Conservation (phyloP, 129 eudicot species). For the Saposhnikovia divaricata region DNA sequence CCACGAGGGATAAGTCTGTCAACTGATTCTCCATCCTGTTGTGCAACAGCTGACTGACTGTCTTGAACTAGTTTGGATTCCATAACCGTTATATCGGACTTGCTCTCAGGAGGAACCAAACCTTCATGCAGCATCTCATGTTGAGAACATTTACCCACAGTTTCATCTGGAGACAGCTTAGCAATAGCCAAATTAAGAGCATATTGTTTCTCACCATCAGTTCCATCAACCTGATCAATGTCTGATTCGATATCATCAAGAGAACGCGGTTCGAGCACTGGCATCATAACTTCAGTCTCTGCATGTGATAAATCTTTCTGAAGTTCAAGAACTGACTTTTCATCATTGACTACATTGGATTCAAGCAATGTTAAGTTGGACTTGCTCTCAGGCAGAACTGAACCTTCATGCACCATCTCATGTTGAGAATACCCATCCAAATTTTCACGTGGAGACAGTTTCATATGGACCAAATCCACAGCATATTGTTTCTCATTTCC, state of each 20-base stretch:
- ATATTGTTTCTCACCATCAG: slow-evolving; percentile 5
- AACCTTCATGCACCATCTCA: background rate
- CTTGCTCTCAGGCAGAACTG: background rate
- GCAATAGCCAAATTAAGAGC: slow-evolving; percentile 10
- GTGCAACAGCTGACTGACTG: background rate
- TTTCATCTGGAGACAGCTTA: slow-evolving; percentile 9
- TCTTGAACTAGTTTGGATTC: slow-evolving; percentile 9
- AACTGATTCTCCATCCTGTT: background rate
- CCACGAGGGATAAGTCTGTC: background rate
- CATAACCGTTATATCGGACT: background rate
- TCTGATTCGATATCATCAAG: slow-evolving; percentile 21
- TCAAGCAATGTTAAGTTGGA: slow-evolving; percentile 9
- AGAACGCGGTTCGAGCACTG: slow-evolving; percentile 22
- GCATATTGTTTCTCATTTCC: slow-evolving; percentile 10
- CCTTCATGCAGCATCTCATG: slow-evolving; percentile 3
- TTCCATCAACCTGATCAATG: slow-evolving; percentile 14
- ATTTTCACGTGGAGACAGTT: slow-evolving; percentile 6
- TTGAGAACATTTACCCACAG: slow-evolving; percentile 5
- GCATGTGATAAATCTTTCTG: background rate
- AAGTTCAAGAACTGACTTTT: background rate
- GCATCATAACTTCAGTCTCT: slow-evolving; percentile 13
- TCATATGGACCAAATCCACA: slow-evolving; percentile 9
- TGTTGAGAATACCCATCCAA: slow-evolving; percentile 4
- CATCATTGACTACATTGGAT: background rate
- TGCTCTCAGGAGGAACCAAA: background rate